These are phyloP conservation scores for Ramaria sp. DNA, from an alignment of 768 basidiomycete species.

Conservation along the genomic window DNA sequence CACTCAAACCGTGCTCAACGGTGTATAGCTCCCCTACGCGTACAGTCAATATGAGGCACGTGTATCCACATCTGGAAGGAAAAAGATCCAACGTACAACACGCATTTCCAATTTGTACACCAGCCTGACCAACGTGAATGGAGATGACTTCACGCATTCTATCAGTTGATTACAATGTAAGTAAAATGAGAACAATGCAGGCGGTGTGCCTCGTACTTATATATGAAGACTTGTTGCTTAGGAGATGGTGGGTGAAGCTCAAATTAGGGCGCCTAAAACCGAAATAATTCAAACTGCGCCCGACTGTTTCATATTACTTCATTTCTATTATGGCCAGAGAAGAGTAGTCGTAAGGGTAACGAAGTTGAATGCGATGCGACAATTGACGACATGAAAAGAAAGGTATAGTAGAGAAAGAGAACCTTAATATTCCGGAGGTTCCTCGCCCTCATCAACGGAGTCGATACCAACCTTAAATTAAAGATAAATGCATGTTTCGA, in stretches of 20 bases:
- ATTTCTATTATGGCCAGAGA: background rate
- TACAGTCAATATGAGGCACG: background rate
- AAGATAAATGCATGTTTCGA: background rate
- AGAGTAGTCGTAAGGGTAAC: background rate
- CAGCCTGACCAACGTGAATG: slow-evolving; percentile 94
- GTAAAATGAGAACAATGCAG: background rate
- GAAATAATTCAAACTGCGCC: background rate
- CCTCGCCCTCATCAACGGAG: slow-evolving; percentile 1
- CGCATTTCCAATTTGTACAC: slow-evolving; percentile 89
- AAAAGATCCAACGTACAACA: slow-evolving; percentile 57
- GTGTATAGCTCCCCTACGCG: slow-evolving; percentile 90
- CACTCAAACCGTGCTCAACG: slow-evolving; percentile 92
- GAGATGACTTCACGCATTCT: slow-evolving; percentile 91
- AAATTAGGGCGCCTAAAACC: background rate
- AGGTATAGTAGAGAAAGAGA: background rate
- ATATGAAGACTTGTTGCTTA: background rate
- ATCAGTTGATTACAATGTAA: slow-evolving; percentile 13
- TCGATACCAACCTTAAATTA: slow-evolving; percentile 7
- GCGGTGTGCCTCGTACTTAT: background rate
- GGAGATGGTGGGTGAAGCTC: background rate
- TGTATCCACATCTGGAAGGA: slow-evolving; percentile 14
- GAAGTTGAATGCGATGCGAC: background rate
- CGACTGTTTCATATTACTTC: background rate
- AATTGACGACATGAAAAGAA: background rate
- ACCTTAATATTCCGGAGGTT: slow-evolving; percentile 5